A percentile compares a stretch with the other conserved stretches of the same genome.
Evolutionary conservation across 192 early-diverging fungal genomes (phyloP).

Genomic region (Mycoemilia scoparia): DNA sequence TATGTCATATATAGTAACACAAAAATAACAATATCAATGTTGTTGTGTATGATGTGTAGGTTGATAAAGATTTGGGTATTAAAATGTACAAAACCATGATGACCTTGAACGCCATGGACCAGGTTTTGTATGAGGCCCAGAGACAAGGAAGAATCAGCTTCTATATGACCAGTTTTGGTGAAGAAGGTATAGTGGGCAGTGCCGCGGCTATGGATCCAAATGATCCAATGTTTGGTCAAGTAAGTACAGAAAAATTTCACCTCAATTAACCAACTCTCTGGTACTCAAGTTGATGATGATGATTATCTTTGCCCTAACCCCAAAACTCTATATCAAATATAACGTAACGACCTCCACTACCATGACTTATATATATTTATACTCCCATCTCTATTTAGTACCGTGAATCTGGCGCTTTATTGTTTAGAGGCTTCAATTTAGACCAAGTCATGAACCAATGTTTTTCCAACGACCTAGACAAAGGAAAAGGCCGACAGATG

Average conservation of each 20-base stretch:
- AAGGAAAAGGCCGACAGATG: constrained; percentile 96
- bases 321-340: too few species aligned
- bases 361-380: not conserved
- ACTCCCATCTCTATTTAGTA: too few species aligned
- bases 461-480: constrained; percentile 73
- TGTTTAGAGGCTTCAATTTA: constrained; percentile 89
- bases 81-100: constrained; percentile 87
- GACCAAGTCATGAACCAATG: constrained; percentile 96
- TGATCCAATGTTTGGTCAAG: constrained; percentile 92
- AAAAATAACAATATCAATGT: not conserved
- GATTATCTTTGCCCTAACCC: too few species aligned
- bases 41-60: too few species aligned
- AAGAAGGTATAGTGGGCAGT: constrained; percentile 86
- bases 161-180: constrained; percentile 98
- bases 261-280: too few species aligned
- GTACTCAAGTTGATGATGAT: too few species aligned
- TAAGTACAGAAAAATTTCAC: too few species aligned
- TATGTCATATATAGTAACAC: not conserved
- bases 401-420: constrained; percentile 81
- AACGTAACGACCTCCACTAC: not conserved
- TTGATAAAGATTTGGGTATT: constrained; percentile 53
- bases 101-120: constrained; percentile 77
- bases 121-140: constrained; percentile 93
- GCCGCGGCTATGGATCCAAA: constrained; percentile 70
- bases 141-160: constrained; percentile 95